phyloP scores from a whole-genome alignment of 2,329 filamentous ascomycete genomes.

The Uncinocarpus reesii region DNA sequence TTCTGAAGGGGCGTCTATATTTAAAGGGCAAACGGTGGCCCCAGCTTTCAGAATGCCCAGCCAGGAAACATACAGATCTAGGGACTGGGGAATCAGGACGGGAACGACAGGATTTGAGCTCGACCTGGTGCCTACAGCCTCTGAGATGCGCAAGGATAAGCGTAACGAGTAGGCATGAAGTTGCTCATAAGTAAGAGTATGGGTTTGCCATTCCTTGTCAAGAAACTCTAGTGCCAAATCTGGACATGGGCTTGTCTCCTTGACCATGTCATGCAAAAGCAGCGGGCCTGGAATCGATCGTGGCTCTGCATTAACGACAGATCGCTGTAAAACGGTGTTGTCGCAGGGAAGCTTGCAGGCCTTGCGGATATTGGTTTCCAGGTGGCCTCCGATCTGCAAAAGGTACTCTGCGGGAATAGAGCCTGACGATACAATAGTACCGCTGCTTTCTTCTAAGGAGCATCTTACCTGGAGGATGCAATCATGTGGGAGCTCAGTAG shows the following conservation, averaged over 20 bases:
- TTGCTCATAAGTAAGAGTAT: conserved; percentile 49
- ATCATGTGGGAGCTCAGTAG: conserved; percentile 2
- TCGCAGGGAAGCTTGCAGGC: conserved; percentile 14
- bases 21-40: conserved; percentile 75
- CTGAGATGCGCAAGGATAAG: conserved; percentile 45
- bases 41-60: conserved; percentile 71
- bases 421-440: conserved; percentile 21
- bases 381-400: conserved; percentile 24
- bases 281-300: conserved; percentile 43
- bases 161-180: conserved; percentile 50
- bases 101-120: conserved; percentile 49
- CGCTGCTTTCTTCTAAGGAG: conserved; percentile 19
- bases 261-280: conserved; percentile 55
- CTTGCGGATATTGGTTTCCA: conserved; percentile 22
- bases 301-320: conserved; percentile 50
- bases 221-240: conserved; percentile 55
- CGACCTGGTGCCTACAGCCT: conserved; percentile 21
- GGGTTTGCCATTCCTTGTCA: conserved; percentile 37
- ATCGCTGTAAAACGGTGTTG: conserved; percentile 29
- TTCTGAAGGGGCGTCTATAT: conserved; percentile 65
- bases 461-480: conserved; percentile 22
- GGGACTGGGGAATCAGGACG: conserved; percentile 65
- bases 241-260: conserved; percentile 27
- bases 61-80: conserved; percentile 65
- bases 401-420: conserved; percentile 21